These are phyloP conservation scores for Heliamphora exappendiculata DNA, from an alignment of 148 eudicot genomes.

Conservation along the genomic window DNA sequence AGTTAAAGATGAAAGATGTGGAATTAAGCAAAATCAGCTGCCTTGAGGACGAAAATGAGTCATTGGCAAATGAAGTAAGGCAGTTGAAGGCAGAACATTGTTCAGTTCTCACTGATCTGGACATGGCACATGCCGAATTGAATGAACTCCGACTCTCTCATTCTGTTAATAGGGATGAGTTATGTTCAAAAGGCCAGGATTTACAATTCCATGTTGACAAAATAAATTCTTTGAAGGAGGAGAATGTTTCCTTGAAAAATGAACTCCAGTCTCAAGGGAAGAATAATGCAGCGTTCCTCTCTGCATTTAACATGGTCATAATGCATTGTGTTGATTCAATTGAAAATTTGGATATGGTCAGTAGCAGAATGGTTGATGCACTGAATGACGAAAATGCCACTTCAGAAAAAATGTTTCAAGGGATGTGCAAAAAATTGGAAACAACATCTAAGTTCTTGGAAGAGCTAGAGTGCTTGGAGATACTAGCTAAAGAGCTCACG, in stretches of 20 bases:
- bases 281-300: slow-evolving; percentile 19
- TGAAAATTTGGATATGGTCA: slow-evolving; percentile 28
- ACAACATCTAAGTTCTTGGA: slow-evolving; percentile 27
- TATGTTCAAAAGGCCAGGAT: slow-evolving; percentile 31
- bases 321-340: slow-evolving; percentile 20
- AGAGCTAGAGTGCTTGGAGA: slow-evolving; percentile 47
- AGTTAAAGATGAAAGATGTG: slow-evolving; percentile 25
- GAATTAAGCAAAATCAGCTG: slow-evolving; percentile 27
- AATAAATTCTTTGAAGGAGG: slow-evolving; percentile 29
- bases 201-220: slow-evolving; percentile 27
- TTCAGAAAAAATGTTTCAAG: slow-evolving; percentile 30
- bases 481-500: slow-evolving; percentile 31
- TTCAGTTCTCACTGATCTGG: slow-evolving; percentile 28
- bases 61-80: slow-evolving; percentile 22
- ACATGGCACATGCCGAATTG: slow-evolving; percentile 21
- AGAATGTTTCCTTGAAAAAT: slow-evolving; percentile 37
- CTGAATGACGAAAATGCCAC: slow-evolving; percentile 26
- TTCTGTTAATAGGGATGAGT: slow-evolving; percentile 24
- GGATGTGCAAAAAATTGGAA: slow-evolving; percentile 28
- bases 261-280: slow-evolving; percentile 26
- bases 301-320: slow-evolving; percentile 19
- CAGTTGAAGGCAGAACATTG: slow-evolving; percentile 27
- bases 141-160: slow-evolving; percentile 24
- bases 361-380: slow-evolving; percentile 26
- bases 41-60: slow-evolving; percentile 36